A percentile compares a stretch with the other conserved stretches of the same genome.
phyloP scores from a whole-genome alignment of 2,329 filamentous ascomycete species.

The Colletotrichum siamense region DNA sequence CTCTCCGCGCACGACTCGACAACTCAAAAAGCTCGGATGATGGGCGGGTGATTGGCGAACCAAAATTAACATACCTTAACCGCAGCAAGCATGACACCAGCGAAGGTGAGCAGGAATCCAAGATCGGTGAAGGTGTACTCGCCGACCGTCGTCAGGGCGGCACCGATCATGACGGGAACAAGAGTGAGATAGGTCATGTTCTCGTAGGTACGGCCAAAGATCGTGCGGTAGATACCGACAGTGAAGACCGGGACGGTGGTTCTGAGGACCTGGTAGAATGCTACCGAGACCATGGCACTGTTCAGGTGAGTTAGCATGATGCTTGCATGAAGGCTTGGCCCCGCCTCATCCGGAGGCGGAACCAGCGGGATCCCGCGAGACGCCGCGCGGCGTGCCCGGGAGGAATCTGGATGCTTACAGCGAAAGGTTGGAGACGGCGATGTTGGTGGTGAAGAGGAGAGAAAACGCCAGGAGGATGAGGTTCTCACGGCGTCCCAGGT shows the following conservation, averaged over 20 bases:
- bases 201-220: conserved; percentile 61
- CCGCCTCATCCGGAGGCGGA: background rate
- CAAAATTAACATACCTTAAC: conserved; percentile 49
- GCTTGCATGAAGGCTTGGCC: background rate
- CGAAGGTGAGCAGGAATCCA: conserved; percentile 60
- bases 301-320: background rate
- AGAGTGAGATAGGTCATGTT: conserved; percentile 63
- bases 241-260: conserved; percentile 68
- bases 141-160: conserved; percentile 64
- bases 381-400: background rate
- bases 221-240: conserved; percentile 63
- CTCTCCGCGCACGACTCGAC: background rate
- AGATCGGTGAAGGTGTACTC: conserved; percentile 67
- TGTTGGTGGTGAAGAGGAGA: conserved; percentile 66
- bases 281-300: conserved; percentile 64
- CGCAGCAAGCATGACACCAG: conserved; percentile 59
- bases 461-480: conserved; percentile 64
- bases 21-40: conserved; percentile 9
- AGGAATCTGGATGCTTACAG: conserved; percentile 40
- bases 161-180: conserved; percentile 64
- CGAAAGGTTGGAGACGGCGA: conserved; percentile 69
- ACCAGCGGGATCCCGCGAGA: background rate
- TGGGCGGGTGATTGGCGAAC: background rate
- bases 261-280: conserved; percentile 70
- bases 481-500: conserved; percentile 57